These are phyloP conservation scores for Talaromyces sp. DNA, from an alignment of 2,329 filamentous ascomycete genomes.

Conservation along the genomic window DNA sequence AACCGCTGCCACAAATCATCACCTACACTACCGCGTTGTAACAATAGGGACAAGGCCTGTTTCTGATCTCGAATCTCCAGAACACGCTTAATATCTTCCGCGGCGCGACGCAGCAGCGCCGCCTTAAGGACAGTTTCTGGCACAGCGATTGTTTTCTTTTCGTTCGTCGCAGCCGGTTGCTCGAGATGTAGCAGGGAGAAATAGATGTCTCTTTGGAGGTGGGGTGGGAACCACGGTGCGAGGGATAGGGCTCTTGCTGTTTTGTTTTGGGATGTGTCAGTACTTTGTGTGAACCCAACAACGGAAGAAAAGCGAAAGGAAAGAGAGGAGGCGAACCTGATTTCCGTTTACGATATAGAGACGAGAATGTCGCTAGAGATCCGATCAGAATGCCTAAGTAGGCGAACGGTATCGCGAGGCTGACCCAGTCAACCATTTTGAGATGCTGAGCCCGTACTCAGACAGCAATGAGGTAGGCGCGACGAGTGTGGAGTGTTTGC, in stretches of 20 bases:
- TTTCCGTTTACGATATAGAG: slow-evolving; percentile 88
- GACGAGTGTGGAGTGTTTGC: background rate
- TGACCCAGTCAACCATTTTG: slow-evolving; percentile 67
- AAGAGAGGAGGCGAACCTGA: slow-evolving; percentile 63
- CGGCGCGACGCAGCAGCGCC: slow-evolving; percentile 79
- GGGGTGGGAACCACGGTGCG: slow-evolving; percentile 87
- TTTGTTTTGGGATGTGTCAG: slow-evolving; percentile 11
- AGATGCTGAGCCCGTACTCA: background rate
- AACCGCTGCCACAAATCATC: slow-evolving; percentile 96
- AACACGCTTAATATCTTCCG: slow-evolving; percentile 88
- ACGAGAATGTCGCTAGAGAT: slow-evolving; percentile 86
- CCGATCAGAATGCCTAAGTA: slow-evolving; percentile 84
- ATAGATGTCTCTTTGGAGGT: slow-evolving; percentile 91
- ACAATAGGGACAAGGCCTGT: slow-evolving; percentile 72
- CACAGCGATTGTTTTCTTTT: slow-evolving; percentile 63
- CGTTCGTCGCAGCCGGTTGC: slow-evolving; percentile 40
- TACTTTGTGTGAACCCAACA: background rate
- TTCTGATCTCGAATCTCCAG: slow-evolving; percentile 85
- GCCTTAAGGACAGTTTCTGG: slow-evolving; percentile 84
- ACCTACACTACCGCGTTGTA: slow-evolving; percentile 87
- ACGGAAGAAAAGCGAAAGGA: too few relatives aligned
- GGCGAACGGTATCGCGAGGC: slow-evolving; percentile 78
- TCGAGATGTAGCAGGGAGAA: slow-evolving; percentile 82
- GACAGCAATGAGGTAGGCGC: background rate
- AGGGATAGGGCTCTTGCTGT: slow-evolving; percentile 74